Base-by-base conservation (phyloP, 2,329 filamentous ascomycete species). In the Pseudogymnoascus sp. region DNA sequence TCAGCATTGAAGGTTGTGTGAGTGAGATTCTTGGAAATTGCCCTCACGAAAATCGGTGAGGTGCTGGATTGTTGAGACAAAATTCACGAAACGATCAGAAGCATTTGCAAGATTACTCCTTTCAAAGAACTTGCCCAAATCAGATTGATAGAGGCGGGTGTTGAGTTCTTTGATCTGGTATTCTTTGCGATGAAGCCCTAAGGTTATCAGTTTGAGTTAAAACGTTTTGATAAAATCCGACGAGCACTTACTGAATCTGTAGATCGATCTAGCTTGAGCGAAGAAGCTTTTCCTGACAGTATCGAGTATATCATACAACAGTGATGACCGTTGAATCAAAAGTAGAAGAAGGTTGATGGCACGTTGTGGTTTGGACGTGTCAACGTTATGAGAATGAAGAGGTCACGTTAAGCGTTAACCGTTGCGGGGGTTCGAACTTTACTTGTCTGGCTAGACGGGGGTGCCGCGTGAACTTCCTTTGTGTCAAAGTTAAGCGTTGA, bases 101-200 rank as follows among this genome's bases (percentile, higher is more conserved):
- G 45, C 9, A 18, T 52, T 30, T 9, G 23, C 26, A 30, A 30
- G 45, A 52, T 52, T 13, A 30, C 23, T 12, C 26, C 45, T 52
- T 52, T 52, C 45, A 52, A 52, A 52, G 23, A 52, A 30, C 45
- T 52, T 52, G 26, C 26, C 45, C 5, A 30, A 13, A 52, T 52
- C 45, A 30, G n/a, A 18, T 52, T 18, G 23, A 52, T 30, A 15
- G 30, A 52, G 26, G 15, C 15, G 10, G 15, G 10, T 52, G 9
- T 19, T 30, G 26, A 30, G 26, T 52, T 52, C 45, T 52, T 52
- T 52, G 45, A 52, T 52, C n/a, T 9, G 26, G 45, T 7, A 9
- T 52, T 52, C 45, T 52, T 52, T 52, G 26, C 45, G 23, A 15
- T 52, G 45, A 30, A 30, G 26, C 45, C 19, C 19, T 7, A 15